Base-by-base conservation (phyloP, 2,329 filamentous ascomycete genomes). In the Fusarium brevicatenulatum region DNA sequence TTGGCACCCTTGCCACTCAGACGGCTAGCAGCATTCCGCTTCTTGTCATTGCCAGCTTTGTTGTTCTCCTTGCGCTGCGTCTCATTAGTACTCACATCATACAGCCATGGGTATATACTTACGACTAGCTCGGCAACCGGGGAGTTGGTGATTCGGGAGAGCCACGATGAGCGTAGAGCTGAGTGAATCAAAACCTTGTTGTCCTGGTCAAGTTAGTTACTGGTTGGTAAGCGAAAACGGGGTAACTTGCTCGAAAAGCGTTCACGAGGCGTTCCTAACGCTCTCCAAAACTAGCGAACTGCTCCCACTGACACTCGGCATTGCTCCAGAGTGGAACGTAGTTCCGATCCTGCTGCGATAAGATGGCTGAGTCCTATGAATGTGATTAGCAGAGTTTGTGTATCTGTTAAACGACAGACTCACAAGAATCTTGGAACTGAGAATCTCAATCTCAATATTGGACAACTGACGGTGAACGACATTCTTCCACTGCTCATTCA, bases 131-230 rank as follows among this genome's bases (percentile, higher is more conserved):
- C 75, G 4, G 75, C 63, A n/a, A 55, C 56, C 6, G 75, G 73
- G 1, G 67, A 68, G 40, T 77, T 77, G 18, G 70, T 56, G 43
- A 77, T 76, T 23, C 75, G 66, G 16, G 73, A 46, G 12, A 72
- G 54, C 73, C 73, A 77, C 7, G 70, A 47, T 10, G 75, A 71
- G 34, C 75, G 66, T 28, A 77, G 60, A 34, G 75, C 70, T 10
- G 75, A 76, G 25, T 77, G 75, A 30, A 77, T 76, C 60, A 77
- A 52, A 37, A 75, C 64, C 46, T 77, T 77, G 46, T 70, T 75
- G 49, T 54, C 60, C 75, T 77, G 7, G 0, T 11, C 4, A 10
- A 16, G 43, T 73, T 11, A 73, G 50, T 19, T 44, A 3, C 18
- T 30, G 9, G 12, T 30, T 7, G 11, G 3, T 1, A 6, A 37